These are phyloP conservation scores for Cornus controversa DNA, from an alignment of 148 eudicot species.

Conservation along the genomic window DNA sequence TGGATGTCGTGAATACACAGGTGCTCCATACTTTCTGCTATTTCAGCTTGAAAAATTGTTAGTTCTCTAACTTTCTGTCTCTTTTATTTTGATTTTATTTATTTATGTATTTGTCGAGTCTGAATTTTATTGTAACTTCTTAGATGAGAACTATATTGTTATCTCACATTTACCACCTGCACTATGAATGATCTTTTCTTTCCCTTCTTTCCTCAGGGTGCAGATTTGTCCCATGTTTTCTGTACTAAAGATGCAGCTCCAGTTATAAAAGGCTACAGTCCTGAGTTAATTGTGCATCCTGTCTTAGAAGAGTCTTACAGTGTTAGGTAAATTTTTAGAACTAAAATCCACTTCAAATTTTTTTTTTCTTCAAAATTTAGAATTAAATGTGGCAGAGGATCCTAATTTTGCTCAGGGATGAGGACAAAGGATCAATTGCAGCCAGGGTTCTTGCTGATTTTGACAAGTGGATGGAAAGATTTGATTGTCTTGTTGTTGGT, in stretches of 20 bases:
- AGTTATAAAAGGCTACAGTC: constrained; percentile 89
- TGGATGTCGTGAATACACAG: constrained; percentile 97
- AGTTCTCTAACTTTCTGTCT: constrained; percentile 29
- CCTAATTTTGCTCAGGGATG: constrained; percentile 51
- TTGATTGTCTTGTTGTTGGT: constrained; percentile 95
- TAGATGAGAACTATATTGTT: not conserved
- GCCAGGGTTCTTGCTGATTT: constrained; percentile 69
- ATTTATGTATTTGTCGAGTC: not conserved
- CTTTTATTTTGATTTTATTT: not conserved
- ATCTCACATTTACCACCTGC: not conserved
- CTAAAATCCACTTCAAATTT: not conserved
- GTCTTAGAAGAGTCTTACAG: constrained; percentile 89
- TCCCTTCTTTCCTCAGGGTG: constrained; percentile 56
- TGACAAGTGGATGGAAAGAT: constrained; percentile 91
- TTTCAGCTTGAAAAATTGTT: constrained; percentile 93
- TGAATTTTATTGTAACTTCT: not conserved
- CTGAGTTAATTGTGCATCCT: constrained; percentile 97
- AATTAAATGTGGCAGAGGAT: not conserved
- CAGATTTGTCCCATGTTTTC: constrained; percentile 95
- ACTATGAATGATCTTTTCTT: constrained; percentile 9
- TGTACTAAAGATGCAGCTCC: constrained; percentile 98
- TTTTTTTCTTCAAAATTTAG: not conserved
- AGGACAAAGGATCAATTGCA: constrained; percentile 53
- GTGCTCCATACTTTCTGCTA: constrained; percentile 96
- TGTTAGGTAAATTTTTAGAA: constrained; percentile 47